Percentiles rank a stretch among this genome's conserved stretches.
These are phyloP conservation scores for Tillandsia fasciculata DNA, from an alignment of 176 grass and related monocot species.

Conservation along the genomic window DNA sequence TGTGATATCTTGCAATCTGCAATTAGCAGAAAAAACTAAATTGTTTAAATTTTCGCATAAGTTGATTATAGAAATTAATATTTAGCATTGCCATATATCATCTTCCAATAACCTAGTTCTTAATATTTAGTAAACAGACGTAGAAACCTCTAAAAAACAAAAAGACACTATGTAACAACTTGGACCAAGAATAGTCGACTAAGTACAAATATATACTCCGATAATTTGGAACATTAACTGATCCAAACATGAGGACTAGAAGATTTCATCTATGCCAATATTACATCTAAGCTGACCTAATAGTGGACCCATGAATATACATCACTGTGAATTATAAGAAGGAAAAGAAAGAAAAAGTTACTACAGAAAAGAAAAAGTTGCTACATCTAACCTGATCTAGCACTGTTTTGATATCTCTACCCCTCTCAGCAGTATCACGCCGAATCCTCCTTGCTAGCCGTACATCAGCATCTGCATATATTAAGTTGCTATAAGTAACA, in stretches of 20 bases:
- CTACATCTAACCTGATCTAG: slow-evolving; percentile 69
- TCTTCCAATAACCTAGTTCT: no score
- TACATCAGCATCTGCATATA: slow-evolving; percentile 73
- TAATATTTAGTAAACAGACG: no score
- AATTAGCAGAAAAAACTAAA: no score
- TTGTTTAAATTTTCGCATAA: no score
- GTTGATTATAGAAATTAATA: background rate
- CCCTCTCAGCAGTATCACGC: slow-evolving; percentile 72
- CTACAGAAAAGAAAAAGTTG: background rate
- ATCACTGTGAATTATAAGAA: background rate
- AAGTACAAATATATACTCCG: background rate
- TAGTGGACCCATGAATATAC: background rate
- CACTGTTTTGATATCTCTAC: slow-evolving; percentile 86
- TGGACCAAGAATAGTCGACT: slow-evolving; percentile 1
- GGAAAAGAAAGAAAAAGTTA: background rate
- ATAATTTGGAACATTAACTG: background rate
- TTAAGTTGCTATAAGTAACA: slow-evolving; percentile 12
- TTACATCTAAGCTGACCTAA: background rate
- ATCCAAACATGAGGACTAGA: background rate
- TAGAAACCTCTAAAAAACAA: background rate
- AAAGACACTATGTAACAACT: background rate
- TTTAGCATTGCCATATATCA: background rate
- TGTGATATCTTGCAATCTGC: no score
- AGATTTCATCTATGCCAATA: background rate
- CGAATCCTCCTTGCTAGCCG: slow-evolving; percentile 75